Conservation (phyloP, 805 yeast genomes). For the Diddensiella transvaalensis region DNA sequence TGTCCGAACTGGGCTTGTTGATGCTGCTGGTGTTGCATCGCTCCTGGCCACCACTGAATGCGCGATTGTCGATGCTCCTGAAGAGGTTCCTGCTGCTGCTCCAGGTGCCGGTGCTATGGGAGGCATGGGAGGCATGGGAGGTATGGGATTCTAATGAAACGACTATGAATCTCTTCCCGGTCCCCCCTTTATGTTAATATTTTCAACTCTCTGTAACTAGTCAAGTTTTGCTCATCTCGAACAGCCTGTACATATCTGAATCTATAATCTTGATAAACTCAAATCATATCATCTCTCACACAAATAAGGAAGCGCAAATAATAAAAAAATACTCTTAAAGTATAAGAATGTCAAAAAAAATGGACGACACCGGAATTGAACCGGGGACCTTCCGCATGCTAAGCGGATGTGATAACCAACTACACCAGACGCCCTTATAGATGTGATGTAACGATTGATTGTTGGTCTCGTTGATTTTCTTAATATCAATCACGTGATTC, state of each 20-base stretch:
- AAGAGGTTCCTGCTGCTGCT: constrained; percentile 59
- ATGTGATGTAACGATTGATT: neutral
- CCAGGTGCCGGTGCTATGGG: constrained; percentile 63
- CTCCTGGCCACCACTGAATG: constrained; percentile 97
- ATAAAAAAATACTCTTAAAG: neutral
- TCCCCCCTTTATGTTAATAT: neutral
- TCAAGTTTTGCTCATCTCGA: neutral
- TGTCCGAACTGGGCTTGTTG: constrained; percentile 90
- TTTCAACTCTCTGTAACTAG: neutral
- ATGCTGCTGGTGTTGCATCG: constrained; percentile 97
- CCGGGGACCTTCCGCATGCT: constrained; percentile 25
- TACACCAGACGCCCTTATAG: constrained; percentile 22
- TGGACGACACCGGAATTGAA: constrained; percentile 26
- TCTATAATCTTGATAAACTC: neutral
- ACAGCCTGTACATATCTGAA: neutral
- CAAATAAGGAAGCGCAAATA: neutral
- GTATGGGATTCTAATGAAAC: constrained; percentile 32
- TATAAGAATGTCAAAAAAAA: constrained; percentile 7
- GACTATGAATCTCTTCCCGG: too few relatives aligned
- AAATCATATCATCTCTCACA: neutral
- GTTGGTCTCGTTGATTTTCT: too few relatives aligned
- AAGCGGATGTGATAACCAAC: constrained; percentile 25
- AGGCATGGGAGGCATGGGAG: constrained; percentile 39
- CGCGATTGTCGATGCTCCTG: constrained; percentile 93
- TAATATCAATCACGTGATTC: too few relatives aligned